Percentiles rank a stretch among this genome's conserved stretches.
Conservation (phyloP, 352 stramenopile species). For the Phytophthora lateralis region DNA sequence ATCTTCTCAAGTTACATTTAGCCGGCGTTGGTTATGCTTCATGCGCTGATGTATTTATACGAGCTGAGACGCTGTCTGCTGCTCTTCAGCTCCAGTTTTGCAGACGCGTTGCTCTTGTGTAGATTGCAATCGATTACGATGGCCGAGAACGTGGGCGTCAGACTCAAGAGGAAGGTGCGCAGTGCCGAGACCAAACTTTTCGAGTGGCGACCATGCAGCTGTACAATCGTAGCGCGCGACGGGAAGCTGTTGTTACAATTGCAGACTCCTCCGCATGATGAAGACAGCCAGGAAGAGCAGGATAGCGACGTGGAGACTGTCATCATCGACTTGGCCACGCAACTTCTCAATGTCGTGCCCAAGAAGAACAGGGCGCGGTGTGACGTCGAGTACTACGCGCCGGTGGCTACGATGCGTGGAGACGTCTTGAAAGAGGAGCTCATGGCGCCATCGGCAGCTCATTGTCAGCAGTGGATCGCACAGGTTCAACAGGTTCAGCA, state of each 20-base stretch:
- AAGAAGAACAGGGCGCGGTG: constrained; percentile 74
- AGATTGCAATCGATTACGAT: constrained; percentile 14
- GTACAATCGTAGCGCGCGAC: constrained; percentile 40
- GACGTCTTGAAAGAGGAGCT: constrained; percentile 53
- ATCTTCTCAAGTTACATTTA: constrained; percentile 16
- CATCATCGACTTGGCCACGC: constrained; percentile 48
- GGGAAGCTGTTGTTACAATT: constrained; percentile 41
- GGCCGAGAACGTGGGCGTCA: constrained; percentile 21
- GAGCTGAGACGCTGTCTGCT: constrained; percentile 14
- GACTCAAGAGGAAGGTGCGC: constrained; percentile 71
- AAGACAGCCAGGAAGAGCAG: constrained; percentile 30
- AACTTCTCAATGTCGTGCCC: constrained; percentile 49
- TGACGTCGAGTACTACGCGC: constrained; percentile 49
- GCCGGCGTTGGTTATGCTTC: constrained; percentile 15
- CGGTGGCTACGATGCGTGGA: constrained; percentile 16
- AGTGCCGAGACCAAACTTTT: constrained; percentile 65
- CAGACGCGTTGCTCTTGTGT: not conserved
- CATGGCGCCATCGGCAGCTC: constrained; percentile 70
- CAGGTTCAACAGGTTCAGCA: constrained; percentile 48
- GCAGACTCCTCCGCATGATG: constrained; percentile 24
- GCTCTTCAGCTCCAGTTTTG: not conserved
- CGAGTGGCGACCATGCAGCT: constrained; percentile 66
- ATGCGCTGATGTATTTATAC: constrained; percentile 24
- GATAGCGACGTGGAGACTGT: constrained; percentile 18
- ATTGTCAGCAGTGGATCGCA: constrained; percentile 68